Conservation (phyloP, 2,329 filamentous ascomycete species). For the Bipolaris bicolor region DNA sequence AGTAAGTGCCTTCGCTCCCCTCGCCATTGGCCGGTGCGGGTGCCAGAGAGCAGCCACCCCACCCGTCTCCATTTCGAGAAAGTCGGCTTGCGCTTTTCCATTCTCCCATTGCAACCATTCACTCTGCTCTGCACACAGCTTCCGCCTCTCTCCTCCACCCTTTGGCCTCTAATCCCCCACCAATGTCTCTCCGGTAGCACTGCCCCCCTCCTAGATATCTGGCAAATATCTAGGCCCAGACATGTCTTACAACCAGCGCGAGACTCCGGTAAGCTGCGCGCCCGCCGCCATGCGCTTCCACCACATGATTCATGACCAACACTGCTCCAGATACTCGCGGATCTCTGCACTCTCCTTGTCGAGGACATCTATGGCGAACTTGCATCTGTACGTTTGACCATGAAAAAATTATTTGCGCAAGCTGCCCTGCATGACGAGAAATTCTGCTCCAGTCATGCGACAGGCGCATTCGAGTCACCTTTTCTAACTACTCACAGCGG, state of each 20-base stretch:
- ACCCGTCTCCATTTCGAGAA: slow-evolving; percentile 15
- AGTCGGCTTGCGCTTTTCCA: slow-evolving; percentile 2
- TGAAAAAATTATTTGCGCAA: neutral
- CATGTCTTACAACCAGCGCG: slow-evolving; percentile 47
- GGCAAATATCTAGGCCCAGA: slow-evolving; percentile 42
- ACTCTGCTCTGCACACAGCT: neutral
- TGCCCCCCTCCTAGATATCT: slow-evolving; percentile 39
- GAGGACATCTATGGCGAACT: slow-evolving; percentile 91
- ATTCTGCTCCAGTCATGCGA: slow-evolving; percentile 7
- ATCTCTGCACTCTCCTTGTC: slow-evolving; percentile 89
- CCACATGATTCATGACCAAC: slow-evolving; percentile 51
- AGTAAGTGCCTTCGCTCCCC: slow-evolving; percentile 14
- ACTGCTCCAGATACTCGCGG: slow-evolving; percentile 71
- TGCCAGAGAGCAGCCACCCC: slow-evolving; percentile 10
- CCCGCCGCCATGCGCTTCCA: slow-evolving; percentile 11
- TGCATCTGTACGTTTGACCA: slow-evolving; percentile 69
- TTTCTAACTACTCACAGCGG: slow-evolving; percentile 62
- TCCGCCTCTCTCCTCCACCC: slow-evolving; percentile 1
- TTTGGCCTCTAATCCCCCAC: slow-evolving; percentile 7
- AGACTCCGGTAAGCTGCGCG: slow-evolving; percentile 43
- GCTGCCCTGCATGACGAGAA: neutral
- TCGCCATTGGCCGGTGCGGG: slow-evolving; percentile 17
- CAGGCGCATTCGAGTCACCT: slow-evolving; percentile 10
- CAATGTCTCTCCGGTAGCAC: slow-evolving; percentile 44
- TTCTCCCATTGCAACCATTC: neutral